Conservation (phyloP, 257 asterid species). For the Pogostemon cablin region DNA sequence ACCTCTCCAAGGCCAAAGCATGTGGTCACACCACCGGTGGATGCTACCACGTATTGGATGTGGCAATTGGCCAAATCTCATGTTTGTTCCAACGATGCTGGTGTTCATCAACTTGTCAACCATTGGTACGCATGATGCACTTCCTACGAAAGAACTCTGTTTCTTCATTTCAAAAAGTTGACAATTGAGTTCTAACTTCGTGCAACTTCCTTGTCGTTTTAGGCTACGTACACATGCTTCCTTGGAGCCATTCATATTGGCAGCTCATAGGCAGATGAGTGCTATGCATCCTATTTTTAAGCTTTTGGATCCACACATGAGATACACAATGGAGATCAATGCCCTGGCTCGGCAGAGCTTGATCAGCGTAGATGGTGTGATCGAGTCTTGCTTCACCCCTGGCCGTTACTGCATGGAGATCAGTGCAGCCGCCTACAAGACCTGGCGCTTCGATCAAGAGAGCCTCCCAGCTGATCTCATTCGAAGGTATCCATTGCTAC, state of each 20-base stretch:
- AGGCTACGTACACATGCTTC: constrained; percentile 96
- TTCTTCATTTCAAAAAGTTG: not conserved
- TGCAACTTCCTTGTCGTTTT: not conserved
- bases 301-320: constrained; percentile 97
- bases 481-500: constrained; percentile 56
- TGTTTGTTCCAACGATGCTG: constrained; percentile 97
- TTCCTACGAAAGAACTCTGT: not conserved
- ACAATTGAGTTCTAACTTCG: not conserved
- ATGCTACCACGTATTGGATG: constrained; percentile 77
- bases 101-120: constrained; percentile 94
- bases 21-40: constrained; percentile 74
- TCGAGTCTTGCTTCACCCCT: constrained; percentile 93
- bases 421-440: constrained; percentile 90
- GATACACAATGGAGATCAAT: constrained; percentile 91
- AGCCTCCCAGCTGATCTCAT: constrained; percentile 93
- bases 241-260: constrained; percentile 86
- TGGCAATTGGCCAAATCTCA: constrained; percentile 96
- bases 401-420: constrained; percentile 96
- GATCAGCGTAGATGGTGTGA: constrained; percentile 82
- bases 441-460: constrained; percentile 91
- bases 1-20: constrained; percentile 60
- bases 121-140: constrained; percentile 67
- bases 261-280: constrained; percentile 93
- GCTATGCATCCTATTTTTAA: constrained; percentile 94
- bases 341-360: constrained; percentile 84